A percentile compares a stretch with the other conserved stretches of the same genome.
Evolutionary conservation across 2,329 filamentous ascomycete species (phyloP).

Genomic region (Coleophoma crateriformis): DNA sequence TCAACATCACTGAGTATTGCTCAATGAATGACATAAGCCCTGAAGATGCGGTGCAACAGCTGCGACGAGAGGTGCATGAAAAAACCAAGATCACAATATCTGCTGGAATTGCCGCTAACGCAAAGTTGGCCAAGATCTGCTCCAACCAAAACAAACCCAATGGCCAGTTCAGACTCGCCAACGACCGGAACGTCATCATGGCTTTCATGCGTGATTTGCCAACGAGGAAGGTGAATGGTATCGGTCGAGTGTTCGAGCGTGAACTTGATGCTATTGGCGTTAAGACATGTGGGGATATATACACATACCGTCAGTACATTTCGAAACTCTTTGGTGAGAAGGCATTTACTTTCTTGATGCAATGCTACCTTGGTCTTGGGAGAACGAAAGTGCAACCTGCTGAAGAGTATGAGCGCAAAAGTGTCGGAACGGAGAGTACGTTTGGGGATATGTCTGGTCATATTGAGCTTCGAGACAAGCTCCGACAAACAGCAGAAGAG

Average conservation of each 20-base stretch:
- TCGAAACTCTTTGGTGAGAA: slow-evolving; percentile 85
- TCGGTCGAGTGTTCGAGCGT: slow-evolving; percentile 90
- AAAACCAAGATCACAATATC: slow-evolving; percentile 83
- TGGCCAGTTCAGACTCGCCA: slow-evolving; percentile 75
- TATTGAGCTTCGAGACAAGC: slow-evolving; percentile 64
- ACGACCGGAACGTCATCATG: slow-evolving; percentile 70
- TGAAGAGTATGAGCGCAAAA: slow-evolving; percentile 87
- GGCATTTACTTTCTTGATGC: slow-evolving; percentile 78
- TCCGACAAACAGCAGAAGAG: slow-evolving; percentile 76
- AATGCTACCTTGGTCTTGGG: slow-evolving; percentile 80
- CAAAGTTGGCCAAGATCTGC: slow-evolving; percentile 89
- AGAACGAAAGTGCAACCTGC: slow-evolving; percentile 80
- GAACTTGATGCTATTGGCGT: slow-evolving; percentile 85
- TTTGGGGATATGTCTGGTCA: slow-evolving; percentile 75
- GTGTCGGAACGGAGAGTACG: slow-evolving; percentile 88
- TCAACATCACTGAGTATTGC: slow-evolving; percentile 91
- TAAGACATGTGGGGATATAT: slow-evolving; percentile 85
- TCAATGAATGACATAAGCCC: slow-evolving; percentile 59
- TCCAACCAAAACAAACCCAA: slow-evolving; percentile 97
- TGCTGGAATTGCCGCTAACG: slow-evolving; percentile 89
- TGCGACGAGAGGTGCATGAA: slow-evolving; percentile 71
- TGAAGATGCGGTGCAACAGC: slow-evolving; percentile 68
- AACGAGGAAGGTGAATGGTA: slow-evolving; percentile 86
- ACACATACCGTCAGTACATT: slow-evolving; percentile 66
- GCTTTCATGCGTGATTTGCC: slow-evolving; percentile 79